phyloP scores from a whole-genome alignment of 257 asterid genomes.

The Primulina huaijiensis region DNA sequence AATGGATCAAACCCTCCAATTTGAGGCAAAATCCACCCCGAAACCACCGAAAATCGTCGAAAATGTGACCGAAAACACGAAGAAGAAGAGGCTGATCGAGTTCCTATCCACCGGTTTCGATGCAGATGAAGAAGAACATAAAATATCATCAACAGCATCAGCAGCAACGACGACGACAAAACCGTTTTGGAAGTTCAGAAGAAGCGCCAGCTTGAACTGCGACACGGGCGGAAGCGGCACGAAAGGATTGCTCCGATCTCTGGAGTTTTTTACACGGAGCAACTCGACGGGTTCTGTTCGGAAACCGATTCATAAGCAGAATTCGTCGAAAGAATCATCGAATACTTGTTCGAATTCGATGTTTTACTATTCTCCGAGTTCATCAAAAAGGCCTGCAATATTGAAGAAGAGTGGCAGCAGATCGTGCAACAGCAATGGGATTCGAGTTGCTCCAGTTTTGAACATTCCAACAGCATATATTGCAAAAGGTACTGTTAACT shows the following conservation, averaged over 20 bases:
- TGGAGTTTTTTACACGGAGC: slow-evolving; percentile 63
- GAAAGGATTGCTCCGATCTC: slow-evolving; percentile 46
- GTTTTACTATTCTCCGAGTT: neutral
- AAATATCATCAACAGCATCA: slow-evolving; percentile 17
- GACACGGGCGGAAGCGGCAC: slow-evolving; percentile 26
- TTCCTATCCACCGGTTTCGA: slow-evolving; percentile 45
- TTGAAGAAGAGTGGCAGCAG: neutral
- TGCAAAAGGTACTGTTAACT: neutral
- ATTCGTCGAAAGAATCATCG: slow-evolving; percentile 43
- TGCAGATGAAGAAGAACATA: slow-evolving; percentile 29
- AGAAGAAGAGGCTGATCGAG: slow-evolving; percentile 62
- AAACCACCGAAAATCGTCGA: neutral
- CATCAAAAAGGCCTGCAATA: neutral
- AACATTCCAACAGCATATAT: neutral
- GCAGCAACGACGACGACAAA: slow-evolving; percentile 6
- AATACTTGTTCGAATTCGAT: slow-evolving; percentile 25
- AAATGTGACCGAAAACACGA: slow-evolving; percentile 15
- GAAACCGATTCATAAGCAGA: slow-evolving; percentile 54
- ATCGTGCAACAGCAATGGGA: neutral
- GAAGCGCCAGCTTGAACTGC: slow-evolving; percentile 68
- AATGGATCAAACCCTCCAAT: slow-evolving; percentile 16
- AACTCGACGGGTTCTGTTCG: slow-evolving; percentile 91
- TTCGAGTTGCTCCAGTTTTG: neutral
- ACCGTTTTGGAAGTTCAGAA: slow-evolving; percentile 72
- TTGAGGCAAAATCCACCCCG: too few relatives aligned